Conservation (phyloP, 441 rosid genomes). For the Breynia disticha region DNA sequence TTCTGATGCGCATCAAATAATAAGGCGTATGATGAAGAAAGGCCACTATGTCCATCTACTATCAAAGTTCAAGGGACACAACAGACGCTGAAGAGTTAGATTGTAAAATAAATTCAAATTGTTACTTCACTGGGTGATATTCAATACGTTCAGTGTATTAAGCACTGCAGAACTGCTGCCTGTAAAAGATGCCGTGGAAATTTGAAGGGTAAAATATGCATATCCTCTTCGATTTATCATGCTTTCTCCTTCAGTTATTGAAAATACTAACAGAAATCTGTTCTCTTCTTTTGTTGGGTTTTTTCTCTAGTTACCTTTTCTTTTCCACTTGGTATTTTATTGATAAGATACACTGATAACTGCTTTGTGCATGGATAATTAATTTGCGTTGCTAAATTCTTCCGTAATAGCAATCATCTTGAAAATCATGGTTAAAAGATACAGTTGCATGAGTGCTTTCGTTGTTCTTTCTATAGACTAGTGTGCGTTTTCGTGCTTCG, state of each 20-base stretch:
- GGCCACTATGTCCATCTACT: slow-evolving; percentile 54
- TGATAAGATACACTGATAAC: too few species aligned
- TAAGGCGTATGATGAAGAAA: slow-evolving; percentile 59
- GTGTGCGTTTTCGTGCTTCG: too few species aligned
- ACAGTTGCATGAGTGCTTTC: too few species aligned
- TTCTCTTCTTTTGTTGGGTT: neutral
- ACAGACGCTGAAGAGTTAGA: slow-evolving; percentile 29
- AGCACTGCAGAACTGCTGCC: slow-evolving; percentile 14
- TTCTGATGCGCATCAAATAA: slow-evolving; percentile 58
- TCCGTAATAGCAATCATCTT: too few species aligned
- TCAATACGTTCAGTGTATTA: slow-evolving; percentile 11
- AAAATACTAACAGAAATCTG: slow-evolving; percentile 9
- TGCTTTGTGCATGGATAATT: too few species aligned
- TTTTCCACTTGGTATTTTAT: too few species aligned
- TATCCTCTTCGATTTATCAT: slow-evolving; percentile 12
- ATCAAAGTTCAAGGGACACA: slow-evolving; percentile 40
- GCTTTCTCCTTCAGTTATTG: slow-evolving; percentile 7
- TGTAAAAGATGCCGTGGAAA: slow-evolving; percentile 12
- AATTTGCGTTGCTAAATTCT: too few species aligned
- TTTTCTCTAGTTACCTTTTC: neutral
- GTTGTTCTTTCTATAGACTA: too few species aligned
- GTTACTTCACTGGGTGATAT: slow-evolving; percentile 12
- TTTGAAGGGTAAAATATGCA: slow-evolving; percentile 20
- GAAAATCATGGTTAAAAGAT: too few species aligned
- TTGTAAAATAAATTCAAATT: slow-evolving; percentile 10